These are phyloP conservation scores for Ascochyta koolunga DNA, from an alignment of 2,329 filamentous ascomycete genomes.

Conservation along the genomic window DNA sequence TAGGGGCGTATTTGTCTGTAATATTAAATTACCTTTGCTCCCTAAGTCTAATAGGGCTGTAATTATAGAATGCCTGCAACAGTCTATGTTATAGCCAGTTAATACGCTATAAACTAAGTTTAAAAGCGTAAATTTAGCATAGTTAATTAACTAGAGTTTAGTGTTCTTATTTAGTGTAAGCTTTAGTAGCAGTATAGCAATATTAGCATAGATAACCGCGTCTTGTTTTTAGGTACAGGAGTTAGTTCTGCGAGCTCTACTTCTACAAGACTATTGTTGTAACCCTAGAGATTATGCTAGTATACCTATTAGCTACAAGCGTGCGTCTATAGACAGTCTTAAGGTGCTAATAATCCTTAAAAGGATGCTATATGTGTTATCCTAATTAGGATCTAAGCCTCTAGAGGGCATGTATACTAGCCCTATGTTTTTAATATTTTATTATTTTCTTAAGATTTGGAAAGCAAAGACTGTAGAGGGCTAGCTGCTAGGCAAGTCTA, in stretches of 20 bases:
- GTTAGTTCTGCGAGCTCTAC: not conserved
- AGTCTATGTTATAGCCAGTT: not conserved
- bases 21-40: not conserved
- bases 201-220: not conserved
- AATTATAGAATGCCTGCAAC: too few relatives aligned
- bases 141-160: not conserved
- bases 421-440: not conserved
- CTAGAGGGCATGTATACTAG: not conserved
- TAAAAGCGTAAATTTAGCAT: not conserved
- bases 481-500: not conserved
- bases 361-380: not conserved
- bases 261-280: not conserved
- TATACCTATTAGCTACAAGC: not conserved
- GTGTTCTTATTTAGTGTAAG: not conserved
- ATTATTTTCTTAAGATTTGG: not conserved
- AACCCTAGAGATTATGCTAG: not conserved
- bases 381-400: not conserved
- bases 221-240: not conserved
- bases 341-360: not conserved
- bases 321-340: not conserved
- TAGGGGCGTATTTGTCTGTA: not conserved
- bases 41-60: not conserved
- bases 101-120: not conserved
- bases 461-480: not conserved
- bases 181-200: not conserved